Evolutionary conservation across 169 alveolate genomes (phyloP).

Genomic region (Babesia bovis): DNA sequence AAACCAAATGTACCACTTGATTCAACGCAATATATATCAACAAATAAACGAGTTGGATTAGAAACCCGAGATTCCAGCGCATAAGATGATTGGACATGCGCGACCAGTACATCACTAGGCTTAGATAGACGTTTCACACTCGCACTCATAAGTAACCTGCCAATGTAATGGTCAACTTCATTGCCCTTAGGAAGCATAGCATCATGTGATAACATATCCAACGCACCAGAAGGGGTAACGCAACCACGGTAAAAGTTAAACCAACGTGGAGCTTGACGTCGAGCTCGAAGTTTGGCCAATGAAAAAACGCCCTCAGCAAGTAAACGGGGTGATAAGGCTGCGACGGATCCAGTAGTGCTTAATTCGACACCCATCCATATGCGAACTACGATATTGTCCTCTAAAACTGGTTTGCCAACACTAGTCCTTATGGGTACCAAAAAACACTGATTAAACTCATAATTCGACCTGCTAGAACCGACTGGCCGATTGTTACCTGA

Average conservation of each 20-base stretch:
- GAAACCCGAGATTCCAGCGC: constrained; percentile 83
- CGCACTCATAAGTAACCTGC: constrained; percentile 84
- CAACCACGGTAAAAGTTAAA: constrained; percentile 86
- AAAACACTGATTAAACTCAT: constrained; percentile 88
- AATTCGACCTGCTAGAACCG: constrained; percentile 75
- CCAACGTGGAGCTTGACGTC: constrained; percentile 81
- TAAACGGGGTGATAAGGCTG: constrained; percentile 47
- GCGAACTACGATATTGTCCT: constrained; percentile 84
- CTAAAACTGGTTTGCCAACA: constrained; percentile 81
- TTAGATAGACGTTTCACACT: constrained; percentile 82
- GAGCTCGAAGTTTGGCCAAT: constrained; percentile 72
- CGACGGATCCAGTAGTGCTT: constrained; percentile 7
- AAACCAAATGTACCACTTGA: constrained; percentile 64
- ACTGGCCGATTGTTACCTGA: constrained; percentile 24
- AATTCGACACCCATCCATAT: constrained; percentile 80
- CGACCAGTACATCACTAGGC: constrained; percentile 81
- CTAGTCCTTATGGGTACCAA: constrained; percentile 84
- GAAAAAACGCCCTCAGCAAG: constrained; percentile 80
- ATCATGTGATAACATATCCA: not conserved
- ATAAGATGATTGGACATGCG: constrained; percentile 83
- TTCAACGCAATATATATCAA: constrained; percentile 84
- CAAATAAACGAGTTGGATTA: constrained; percentile 78
- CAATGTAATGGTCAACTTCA: constrained; percentile 72
- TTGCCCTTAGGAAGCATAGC: not conserved
- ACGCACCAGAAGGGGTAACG: not conserved